Evolutionary conservation across 192 early-diverging fungal species (phyloP), one percentile per base, ranked within the genome.

Genomic region (Entomortierella beljakovae): DNA sequence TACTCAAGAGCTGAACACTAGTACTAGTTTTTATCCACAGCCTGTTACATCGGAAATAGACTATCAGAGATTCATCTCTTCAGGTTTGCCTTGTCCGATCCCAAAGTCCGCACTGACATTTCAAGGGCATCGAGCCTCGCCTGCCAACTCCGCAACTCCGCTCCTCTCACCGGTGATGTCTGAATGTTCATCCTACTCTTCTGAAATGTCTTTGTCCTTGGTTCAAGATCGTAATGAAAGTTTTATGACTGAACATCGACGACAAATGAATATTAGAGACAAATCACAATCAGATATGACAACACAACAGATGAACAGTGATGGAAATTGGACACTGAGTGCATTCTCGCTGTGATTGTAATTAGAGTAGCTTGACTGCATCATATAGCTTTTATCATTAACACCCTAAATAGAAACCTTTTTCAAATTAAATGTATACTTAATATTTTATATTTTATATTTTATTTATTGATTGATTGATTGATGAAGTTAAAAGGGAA

Each of bases 101-200:
- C 34, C 18, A 22, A 40, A 23, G n/a, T 26, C 11, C 43, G 20
- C 43, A 20, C 43, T 2, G 20, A 28, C 51, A 4, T 26, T 26
- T 28, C 28, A 53, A 25, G 51, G 28, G 3, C 23, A 18, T 18
- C 18, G 42, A 18, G 42, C 42, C 42, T 43, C 10, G 18, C 18
- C 18, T 18, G 18, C 10, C 18, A 13, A 43, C 42, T 9, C 9
- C 9, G 42, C 18, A 26, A 53, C 9, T 28, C 25, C 51, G 7
- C 28, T 10, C 51, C 49, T 65, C 26, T 74, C 71, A 2, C 71
- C 71, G 1, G 63, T 55, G 2, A 22, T 74, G 25, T 66, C 71
- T 0, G 20, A 43, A 18, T 74, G 71, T 34, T 74, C 71, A 0
- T 74, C 71, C 0, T 52, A 48, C 32, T 74, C 63, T 1, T n/a